Evolutionary conservation across 2,329 filamentous ascomycete species (phyloP).

Genomic region (Colletotrichum magnum): DNA sequence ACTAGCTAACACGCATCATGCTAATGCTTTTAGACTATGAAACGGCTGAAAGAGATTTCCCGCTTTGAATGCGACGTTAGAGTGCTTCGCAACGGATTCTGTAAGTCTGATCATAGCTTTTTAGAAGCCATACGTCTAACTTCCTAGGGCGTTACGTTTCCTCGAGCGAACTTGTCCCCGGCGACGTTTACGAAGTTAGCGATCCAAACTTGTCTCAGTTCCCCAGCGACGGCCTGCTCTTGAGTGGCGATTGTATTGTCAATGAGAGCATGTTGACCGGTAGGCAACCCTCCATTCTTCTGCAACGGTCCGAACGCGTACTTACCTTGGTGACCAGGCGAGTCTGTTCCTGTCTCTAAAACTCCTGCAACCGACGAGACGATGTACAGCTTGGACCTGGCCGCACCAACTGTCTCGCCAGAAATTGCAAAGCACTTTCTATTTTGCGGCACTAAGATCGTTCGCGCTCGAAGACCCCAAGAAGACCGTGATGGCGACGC

Average conservation of each 20-base stretch:
- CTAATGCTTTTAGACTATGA: conserved; percentile 78
- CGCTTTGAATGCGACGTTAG: conserved; percentile 95
- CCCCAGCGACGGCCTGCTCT: conserved; percentile 90
- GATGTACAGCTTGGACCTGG: conserved; percentile 81
- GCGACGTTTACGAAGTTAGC: conserved; percentile 96
- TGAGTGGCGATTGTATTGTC: conserved; percentile 96
- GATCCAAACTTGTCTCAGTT: conserved; percentile 91
- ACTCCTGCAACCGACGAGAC: conserved; percentile 85
- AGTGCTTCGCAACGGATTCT: conserved; percentile 94
- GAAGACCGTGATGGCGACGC: conserved; percentile 89
- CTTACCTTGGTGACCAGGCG: conserved; percentile 63
- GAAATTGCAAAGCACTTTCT: conserved; percentile 90
- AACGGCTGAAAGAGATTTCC: conserved; percentile 89
- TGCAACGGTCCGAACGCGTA: not conserved
- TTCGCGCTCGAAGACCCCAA: conserved; percentile 89
- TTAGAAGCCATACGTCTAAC: not conserved
- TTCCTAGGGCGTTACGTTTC: conserved; percentile 80
- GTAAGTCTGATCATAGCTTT: conserved; percentile 61
- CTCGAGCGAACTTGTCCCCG: conserved; percentile 91
- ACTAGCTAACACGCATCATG: not conserved
- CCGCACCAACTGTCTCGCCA: conserved; percentile 84
- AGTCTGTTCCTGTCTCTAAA: conserved; percentile 98
- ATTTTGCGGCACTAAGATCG: conserved; percentile 95
- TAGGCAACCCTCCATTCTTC: conserved; percentile 38
- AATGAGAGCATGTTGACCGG: conserved; percentile 98